These are phyloP conservation scores for Gracilaria caudata DNA, from an alignment of 23 red algal species.

Conservation along the genomic window DNA sequence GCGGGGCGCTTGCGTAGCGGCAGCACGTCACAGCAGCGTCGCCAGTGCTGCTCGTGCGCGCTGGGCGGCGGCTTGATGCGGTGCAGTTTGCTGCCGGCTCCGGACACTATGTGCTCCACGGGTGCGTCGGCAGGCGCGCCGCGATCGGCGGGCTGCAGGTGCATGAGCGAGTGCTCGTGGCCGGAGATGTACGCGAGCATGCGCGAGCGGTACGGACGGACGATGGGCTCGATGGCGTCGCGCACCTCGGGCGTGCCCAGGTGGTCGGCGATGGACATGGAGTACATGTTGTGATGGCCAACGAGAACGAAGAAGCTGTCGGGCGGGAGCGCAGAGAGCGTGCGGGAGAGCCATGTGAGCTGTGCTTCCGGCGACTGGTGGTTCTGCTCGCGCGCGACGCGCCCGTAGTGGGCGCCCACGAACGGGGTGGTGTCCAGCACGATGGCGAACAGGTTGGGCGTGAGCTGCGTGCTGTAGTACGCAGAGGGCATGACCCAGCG, in stretches of 20 bases:
- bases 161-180: conserved; percentile 81
- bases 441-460: conserved; percentile 10
- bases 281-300: conserved; percentile 78
- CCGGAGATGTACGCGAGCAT: conserved; percentile 71
- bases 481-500: conserved; percentile 77
- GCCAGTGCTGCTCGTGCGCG: conserved; percentile 16
- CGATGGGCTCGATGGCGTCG: conserved; percentile 46
- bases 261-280: conserved; percentile 55
- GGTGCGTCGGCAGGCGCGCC: background rate
- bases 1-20: background rate
- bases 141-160: conserved; percentile 81
- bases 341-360: conserved; percentile 43
- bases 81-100: conserved; percentile 69
- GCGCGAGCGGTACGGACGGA: conserved; percentile 29
- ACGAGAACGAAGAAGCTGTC: conserved; percentile 47
- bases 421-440: conserved; percentile 84
- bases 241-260: conserved; percentile 47
- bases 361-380: conserved; percentile 29
- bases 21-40: conserved; percentile 49
- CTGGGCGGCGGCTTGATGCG: conserved; percentile 1
- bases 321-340: background rate
- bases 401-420: conserved; percentile 31
- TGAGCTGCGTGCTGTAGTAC: conserved; percentile 36
- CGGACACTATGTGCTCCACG: conserved; percentile 75
- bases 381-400: conserved; percentile 26